Evolutionary conservation across 2,329 filamentous ascomycete genomes (phyloP), one percentile per base, ranked within the genome.

Genomic region (Colletotrichum scovillei): DNA sequence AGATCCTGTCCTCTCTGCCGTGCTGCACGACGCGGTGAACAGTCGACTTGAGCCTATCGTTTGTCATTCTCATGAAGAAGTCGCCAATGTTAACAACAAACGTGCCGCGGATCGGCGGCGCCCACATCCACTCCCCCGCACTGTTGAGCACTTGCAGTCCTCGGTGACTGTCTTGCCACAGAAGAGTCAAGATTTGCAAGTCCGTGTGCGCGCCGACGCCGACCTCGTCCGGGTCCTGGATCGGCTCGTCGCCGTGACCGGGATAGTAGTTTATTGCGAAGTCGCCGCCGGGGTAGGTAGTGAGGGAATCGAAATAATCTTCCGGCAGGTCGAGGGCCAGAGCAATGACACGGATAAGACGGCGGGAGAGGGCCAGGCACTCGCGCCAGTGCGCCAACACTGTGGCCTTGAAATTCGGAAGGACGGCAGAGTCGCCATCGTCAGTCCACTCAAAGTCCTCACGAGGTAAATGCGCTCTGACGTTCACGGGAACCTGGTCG

Each of bases 121-220:
- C 78, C 56, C 67, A 75, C 56, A 79, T 67, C 78, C 78, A 79
- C 32, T 78, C 75, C 3, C 76, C 77, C 3, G 67, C 59, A 12
- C 59, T 63, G 52, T 73, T 76, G 55, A 79, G 76, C 16, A 78
- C 76, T 28, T 79, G 76, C 5, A 79, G 74, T 16, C 76, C 77
- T 35, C 30, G 53, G 35, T 81, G 78, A 68, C 77, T 81, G 68
- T 86, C 85, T 74, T 86, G 85, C 84, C 83, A 87, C 5, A 89
- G 80, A 14, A 89, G 80, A 0, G 87, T 89, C 73, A 88, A 28
- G 12, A 74, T 83, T 73, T 87, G 84, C 35, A 88, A 81, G 74
- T 88, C 84, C 0, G 84, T 86, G 74, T 88, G 86, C 1, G 84
- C 83, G 19, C 86, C 86, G 5, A 88, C 79, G 0, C 85, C 85